phyloP scores from a whole-genome alignment of 805 yeast species.

The Ogataea salicorniae region DNA sequence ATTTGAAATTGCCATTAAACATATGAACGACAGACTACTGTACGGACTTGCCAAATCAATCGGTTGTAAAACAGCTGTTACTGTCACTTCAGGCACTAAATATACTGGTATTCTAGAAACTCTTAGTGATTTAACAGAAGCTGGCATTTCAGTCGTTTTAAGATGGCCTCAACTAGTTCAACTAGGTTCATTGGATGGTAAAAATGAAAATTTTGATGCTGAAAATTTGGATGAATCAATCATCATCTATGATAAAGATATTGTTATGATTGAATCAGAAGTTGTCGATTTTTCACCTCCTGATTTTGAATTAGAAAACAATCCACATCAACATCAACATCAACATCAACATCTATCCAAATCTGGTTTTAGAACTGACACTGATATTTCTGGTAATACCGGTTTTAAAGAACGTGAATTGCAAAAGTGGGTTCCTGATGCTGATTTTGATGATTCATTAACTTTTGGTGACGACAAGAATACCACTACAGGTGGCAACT shows the following conservation, averaged over 20 bases:
- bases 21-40: constrained; percentile 51
- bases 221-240: constrained; percentile 40
- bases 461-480: constrained; percentile 9
- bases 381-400: constrained; percentile 64
- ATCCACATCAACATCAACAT: constrained; percentile 10
- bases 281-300: constrained; percentile 31
- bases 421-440: constrained; percentile 81
- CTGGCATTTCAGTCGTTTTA: constrained; percentile 52
- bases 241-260: constrained; percentile 44
- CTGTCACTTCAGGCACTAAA: constrained; percentile 57
- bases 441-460: constrained; percentile 16
- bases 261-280: constrained; percentile 43
- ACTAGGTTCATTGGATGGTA: constrained; percentile 31
- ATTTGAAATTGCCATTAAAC: constrained; percentile 26
- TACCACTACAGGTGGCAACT: constrained; percentile 27
- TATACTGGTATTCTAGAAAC: constrained; percentile 56
- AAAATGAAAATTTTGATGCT: constrained; percentile 25
- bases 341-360: background rate
- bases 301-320: background rate
- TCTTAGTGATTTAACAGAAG: constrained; percentile 33
- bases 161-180: constrained; percentile 42
- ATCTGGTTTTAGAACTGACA: constrained; percentile 67
- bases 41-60: constrained; percentile 53
- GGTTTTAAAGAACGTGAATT: constrained; percentile 63
- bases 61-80: constrained; percentile 52